These are phyloP conservation scores for Berberis vulgaris DNA, from an alignment of 164 flowering plant genomes.

Conservation along the genomic window DNA sequence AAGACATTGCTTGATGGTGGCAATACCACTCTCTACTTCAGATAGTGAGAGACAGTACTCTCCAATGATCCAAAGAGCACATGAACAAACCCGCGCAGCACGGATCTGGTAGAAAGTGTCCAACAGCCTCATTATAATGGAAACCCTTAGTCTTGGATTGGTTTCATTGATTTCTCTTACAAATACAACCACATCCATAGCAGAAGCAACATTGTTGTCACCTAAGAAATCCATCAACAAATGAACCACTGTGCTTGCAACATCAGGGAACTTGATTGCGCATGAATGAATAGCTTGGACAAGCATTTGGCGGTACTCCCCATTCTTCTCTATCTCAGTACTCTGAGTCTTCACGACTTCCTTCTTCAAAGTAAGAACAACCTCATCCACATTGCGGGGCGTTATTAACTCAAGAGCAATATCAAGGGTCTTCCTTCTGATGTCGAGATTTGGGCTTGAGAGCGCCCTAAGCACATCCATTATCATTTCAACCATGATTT, in stretches of 20 bases:
- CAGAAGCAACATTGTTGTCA: slow-evolving; percentile 86
- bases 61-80: slow-evolving; percentile 95
- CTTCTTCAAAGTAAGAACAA: slow-evolving; percentile 79
- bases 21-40: slow-evolving; percentile 80
- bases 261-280: slow-evolving; percentile 91
- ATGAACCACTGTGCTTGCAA: slow-evolving; percentile 95
- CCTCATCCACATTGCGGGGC: slow-evolving; percentile 80
- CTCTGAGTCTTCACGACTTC: slow-evolving; percentile 94
- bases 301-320: slow-evolving; percentile 90
- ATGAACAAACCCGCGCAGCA: slow-evolving; percentile 80
- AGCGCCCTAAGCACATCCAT: slow-evolving; percentile 97
- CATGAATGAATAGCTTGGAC: slow-evolving; percentile 95
- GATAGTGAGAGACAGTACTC: slow-evolving; percentile 88
- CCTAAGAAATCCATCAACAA: slow-evolving; percentile 96
- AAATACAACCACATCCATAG: slow-evolving; percentile 77
- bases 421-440: slow-evolving; percentile 80
- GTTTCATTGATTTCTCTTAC: slow-evolving; percentile 89
- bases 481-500: slow-evolving; percentile 81
- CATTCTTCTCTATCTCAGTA: slow-evolving; percentile 89
- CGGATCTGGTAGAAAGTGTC: slow-evolving; percentile 91
- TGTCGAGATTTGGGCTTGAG: slow-evolving; percentile 80
- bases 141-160: slow-evolving; percentile 80
- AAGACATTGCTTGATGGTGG: slow-evolving; percentile 83
- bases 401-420: slow-evolving; percentile 85
- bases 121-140: slow-evolving; percentile 81